A percentile compares a stretch with the other conserved stretches of the same genome.
Conservation (phyloP, 169 alveolate genomes). For the Plasmodium yoelii region DNA sequence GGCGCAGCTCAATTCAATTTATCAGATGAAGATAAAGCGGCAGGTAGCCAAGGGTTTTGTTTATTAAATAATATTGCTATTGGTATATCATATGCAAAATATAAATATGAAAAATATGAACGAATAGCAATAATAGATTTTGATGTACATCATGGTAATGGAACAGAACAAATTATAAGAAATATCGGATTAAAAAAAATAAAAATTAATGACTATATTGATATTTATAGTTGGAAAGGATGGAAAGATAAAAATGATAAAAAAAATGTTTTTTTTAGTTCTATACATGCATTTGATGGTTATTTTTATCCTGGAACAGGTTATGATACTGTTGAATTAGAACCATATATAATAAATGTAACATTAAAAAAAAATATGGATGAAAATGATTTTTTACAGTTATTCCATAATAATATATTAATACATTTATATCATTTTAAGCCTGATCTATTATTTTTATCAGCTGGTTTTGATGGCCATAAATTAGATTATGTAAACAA, state of each 20-base stretch:
- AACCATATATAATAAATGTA: constrained; percentile 89
- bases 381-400: constrained; percentile 84
- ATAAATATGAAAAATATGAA: constrained; percentile 89
- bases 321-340: constrained; percentile 73
- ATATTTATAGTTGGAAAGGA: constrained; percentile 86
- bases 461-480: constrained; percentile 99
- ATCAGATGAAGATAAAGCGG: constrained; percentile 86
- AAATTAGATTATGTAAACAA: constrained; percentile 93
- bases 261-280: constrained; percentile 92
- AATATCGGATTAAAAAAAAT: constrained; percentile 86
- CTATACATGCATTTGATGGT: constrained; percentile 95
- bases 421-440: constrained; percentile 93
- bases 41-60: constrained; percentile 98
- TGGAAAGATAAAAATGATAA: constrained; percentile 91
- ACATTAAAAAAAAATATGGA: constrained; percentile 88
- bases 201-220: constrained; percentile 69
- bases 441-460: constrained; percentile 94
- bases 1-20: constrained; percentile 92
- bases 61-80: constrained; percentile 97
- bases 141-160: constrained; percentile 99
- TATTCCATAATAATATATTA: constrained; percentile 88
- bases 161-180: constrained; percentile 97
- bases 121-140: constrained; percentile 98
- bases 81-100: constrained; percentile 97
- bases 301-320: constrained; percentile 97